Evolutionary conservation across 176 grass and related monocot species (phyloP), one percentile per base, ranked within the genome.

Genomic region (Bolboschoenus planiculmis): DNA sequence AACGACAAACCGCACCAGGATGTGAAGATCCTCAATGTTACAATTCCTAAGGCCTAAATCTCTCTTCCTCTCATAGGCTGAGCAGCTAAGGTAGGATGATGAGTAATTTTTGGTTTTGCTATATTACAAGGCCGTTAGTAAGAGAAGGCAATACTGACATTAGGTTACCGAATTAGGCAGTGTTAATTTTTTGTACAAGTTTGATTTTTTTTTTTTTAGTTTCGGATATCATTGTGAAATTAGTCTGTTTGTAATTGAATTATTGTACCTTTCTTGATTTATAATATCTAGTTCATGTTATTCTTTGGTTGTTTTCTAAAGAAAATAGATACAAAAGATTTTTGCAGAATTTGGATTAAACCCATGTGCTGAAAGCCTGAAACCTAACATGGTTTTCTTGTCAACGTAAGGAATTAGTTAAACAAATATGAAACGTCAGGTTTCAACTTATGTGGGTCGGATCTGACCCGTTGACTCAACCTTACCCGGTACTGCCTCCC

Each of bases 1-100:
- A 98, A 91, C 82, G 96, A 98, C 76, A 98, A 88, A 83, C 96
- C 96, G n/a, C 92, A 98, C 81, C 96, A 95, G 83, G 96, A 98
- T 73, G 90, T 98, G 14, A 99, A 99, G 84, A 99, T 99, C 70
- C 86, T 98, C 83, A 95, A 98, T 84, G 96, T 98, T 85, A 98
- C 96, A n/a, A 89, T 98, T 87, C 96, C 96, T 8, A 95, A 91
- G 82, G 80, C 85, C 76, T 97, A 83, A 87, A 16, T 10, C 9
- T 7, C 4, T 65, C 61, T 34, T 15, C 11, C 61, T 61, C 58
- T 61, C 5, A 29, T 44, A 48, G 46, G 46, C 43, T 30, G 15
- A 33, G 71, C 51, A 76, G 23, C 43, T 76, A 76, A n/a, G 43
- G 71, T 76, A 50, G 44, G 71, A 76, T 76, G 16, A 14, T 5